phyloP scores from a whole-genome alignment of 75 land plant genomes.

The Sequoiadendron giganteum region DNA sequence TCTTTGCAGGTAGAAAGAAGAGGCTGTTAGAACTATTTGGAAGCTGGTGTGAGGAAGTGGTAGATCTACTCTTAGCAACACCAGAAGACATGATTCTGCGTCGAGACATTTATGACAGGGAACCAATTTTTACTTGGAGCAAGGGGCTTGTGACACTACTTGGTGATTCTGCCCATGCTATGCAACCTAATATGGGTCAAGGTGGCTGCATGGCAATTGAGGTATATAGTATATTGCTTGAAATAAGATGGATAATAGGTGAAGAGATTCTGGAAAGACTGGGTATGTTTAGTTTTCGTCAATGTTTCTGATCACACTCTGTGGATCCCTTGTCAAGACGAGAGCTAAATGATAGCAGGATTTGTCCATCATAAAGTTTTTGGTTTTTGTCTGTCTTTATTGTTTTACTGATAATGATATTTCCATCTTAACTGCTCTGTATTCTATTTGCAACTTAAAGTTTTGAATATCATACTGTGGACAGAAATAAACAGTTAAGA shows the following conservation, averaged over 20 bases:
- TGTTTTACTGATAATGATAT: not conserved
- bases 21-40: slow-evolving; percentile 50
- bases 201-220: slow-evolving; percentile 67
- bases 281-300: too few species aligned
- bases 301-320: too few species aligned
- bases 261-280: too few species aligned
- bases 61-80: slow-evolving; percentile 49
- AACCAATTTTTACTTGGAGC: slow-evolving; percentile 46
- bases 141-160: slow-evolving; percentile 47
- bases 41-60: slow-evolving; percentile 51
- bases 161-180: slow-evolving; percentile 58
- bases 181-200: slow-evolving; percentile 63
- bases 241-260: not conserved
- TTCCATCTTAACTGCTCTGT: not conserved
- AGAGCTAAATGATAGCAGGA: too few species aligned
- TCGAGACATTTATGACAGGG: slow-evolving; percentile 50
- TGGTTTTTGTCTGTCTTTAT: not conserved
- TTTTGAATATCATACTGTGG: not conserved
- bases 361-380: not conserved
- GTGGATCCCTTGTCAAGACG: too few species aligned
- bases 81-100: slow-evolving; percentile 50
- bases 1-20: slow-evolving; percentile 29
- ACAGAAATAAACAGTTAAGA: not conserved
- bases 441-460: not conserved
- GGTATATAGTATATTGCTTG: slow-evolving; percentile 10